Percentiles rank a stretch among this genome's conserved stretches.
These are phyloP conservation scores for Pseudonitzschia delicatissima DNA, from an alignment of 108 stramenopile species.

Conservation along the genomic window DNA sequence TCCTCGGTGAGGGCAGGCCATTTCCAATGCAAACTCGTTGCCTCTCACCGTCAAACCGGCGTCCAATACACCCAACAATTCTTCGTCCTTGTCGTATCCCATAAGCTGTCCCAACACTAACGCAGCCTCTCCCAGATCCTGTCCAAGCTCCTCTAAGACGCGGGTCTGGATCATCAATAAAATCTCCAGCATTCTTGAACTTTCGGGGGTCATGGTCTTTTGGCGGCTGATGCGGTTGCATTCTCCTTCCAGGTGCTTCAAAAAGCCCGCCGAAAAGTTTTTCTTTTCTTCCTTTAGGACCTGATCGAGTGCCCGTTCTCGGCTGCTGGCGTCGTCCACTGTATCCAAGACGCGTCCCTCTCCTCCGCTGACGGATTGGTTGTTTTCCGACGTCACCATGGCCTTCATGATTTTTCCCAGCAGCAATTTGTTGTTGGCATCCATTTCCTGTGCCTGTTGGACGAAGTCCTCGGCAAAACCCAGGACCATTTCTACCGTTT, in stretches of 20 bases:
- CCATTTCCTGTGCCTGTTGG: slow-evolving; percentile 44
- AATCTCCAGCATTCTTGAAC: slow-evolving; percentile 53
- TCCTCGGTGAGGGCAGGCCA: slow-evolving; percentile 56
- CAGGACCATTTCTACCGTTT: slow-evolving; percentile 56
- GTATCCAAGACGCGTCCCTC: not conserved
- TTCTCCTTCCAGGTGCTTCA: slow-evolving; percentile 75
- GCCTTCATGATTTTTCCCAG: slow-evolving; percentile 63
- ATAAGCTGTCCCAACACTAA: slow-evolving; percentile 69
- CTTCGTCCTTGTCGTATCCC: slow-evolving; percentile 64
- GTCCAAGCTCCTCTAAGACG: slow-evolving; percentile 71
- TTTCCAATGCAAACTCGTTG: slow-evolving; percentile 58
- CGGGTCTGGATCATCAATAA: slow-evolving; percentile 70
- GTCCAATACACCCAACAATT: slow-evolving; percentile 70
- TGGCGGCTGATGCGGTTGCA: slow-evolving; percentile 60
- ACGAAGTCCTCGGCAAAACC: slow-evolving; percentile 69
- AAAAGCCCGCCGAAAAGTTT: slow-evolving; percentile 71
- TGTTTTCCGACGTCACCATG: slow-evolving; percentile 31
- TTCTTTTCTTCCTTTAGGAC: slow-evolving; percentile 51
- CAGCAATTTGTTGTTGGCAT: slow-evolving; percentile 52
- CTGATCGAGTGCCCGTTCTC: slow-evolving; percentile 52
- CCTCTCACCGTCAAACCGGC: slow-evolving; percentile 75
- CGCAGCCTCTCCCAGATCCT: slow-evolving; percentile 71
- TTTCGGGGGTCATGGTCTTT: slow-evolving; percentile 52
- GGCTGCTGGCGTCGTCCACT: slow-evolving; percentile 2
- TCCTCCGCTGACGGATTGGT: slow-evolving; percentile 5